phyloP scores from a whole-genome alignment of 768 basidiomycete genomes.

The Gloeostereum incarnatum region DNA sequence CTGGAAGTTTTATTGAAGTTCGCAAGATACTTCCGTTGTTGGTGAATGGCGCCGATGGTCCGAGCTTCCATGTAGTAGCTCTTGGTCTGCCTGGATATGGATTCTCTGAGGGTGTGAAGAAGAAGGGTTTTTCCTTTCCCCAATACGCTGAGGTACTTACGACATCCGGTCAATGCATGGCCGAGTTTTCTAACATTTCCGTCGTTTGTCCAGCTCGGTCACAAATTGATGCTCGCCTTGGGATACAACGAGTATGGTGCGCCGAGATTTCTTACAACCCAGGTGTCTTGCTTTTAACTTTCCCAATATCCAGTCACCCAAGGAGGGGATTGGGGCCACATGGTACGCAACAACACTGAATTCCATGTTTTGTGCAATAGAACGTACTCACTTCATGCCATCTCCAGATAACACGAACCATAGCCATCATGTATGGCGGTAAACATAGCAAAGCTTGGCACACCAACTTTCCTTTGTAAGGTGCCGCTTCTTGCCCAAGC shows the following conservation, averaged over 20 bases:
- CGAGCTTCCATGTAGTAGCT: constrained; percentile 38
- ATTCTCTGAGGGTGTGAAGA: constrained; percentile 32
- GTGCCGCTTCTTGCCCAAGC: not conserved
- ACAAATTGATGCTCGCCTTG: constrained; percentile 24
- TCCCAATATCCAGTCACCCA: constrained; percentile 18
- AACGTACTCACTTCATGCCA: not conserved
- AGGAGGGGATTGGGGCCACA: constrained; percentile 31
- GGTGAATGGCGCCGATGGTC: constrained; percentile 20
- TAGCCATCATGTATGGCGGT: constrained; percentile 15
- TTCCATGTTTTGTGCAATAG: constrained; percentile 8
- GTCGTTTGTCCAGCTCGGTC: constrained; percentile 6
- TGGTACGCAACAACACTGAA: constrained; percentile 13
- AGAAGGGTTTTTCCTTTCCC: constrained; percentile 24
- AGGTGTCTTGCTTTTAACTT: not conserved
- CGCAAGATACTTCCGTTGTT: constrained; percentile 32
- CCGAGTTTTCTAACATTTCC: too few species aligned
- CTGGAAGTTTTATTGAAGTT: constrained; percentile 32
- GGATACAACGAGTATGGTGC: constrained; percentile 25
- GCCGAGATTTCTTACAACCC: not conserved
- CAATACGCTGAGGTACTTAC: constrained; percentile 26
- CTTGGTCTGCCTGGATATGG: constrained; percentile 35
- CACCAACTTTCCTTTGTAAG: constrained; percentile 20
- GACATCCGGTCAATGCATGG: too few species aligned
- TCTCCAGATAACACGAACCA: constrained; percentile 16
- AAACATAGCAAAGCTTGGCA: constrained; percentile 23